Evolutionary conservation across 208 protist genomes (phyloP).

Genomic region (Herpetomonas tarakana): DNA sequence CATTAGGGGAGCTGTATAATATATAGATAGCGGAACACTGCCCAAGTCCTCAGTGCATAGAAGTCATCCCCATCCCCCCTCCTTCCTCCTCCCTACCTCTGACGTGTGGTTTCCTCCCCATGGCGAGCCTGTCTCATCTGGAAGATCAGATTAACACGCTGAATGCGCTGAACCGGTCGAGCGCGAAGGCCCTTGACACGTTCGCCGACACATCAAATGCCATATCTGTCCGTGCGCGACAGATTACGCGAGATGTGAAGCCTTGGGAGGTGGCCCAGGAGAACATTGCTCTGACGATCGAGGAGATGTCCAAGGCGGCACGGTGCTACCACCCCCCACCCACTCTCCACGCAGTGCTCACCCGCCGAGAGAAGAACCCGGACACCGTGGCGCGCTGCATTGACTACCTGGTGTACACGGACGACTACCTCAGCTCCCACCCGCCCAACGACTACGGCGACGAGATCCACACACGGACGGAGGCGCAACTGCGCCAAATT

Average conservation of each 20-base stretch:
- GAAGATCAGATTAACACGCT: slow-evolving; percentile 74
- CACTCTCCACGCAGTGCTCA: slow-evolving; percentile 56
- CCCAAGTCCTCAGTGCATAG: no score
- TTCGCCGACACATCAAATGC: slow-evolving; percentile 80
- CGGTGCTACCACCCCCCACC: slow-evolving; percentile 84
- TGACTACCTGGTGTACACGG: slow-evolving; percentile 86
- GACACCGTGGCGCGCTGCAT: slow-evolving; percentile 65
- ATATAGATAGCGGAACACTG: no score
- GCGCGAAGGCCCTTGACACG: slow-evolving; percentile 68
- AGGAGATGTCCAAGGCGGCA: slow-evolving; percentile 80
- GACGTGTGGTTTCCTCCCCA: slow-evolving; percentile 14
- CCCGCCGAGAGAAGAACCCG: slow-evolving; percentile 47
- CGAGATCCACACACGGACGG: slow-evolving; percentile 43
- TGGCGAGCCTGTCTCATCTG: slow-evolving; percentile 48
- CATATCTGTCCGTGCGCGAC: slow-evolving; percentile 56
- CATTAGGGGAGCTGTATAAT: no score
- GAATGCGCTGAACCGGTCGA: slow-evolving; percentile 58
- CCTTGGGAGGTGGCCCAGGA: slow-evolving; percentile 87
- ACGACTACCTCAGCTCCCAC: slow-evolving; percentile 75
- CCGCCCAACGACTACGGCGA: slow-evolving; percentile 55
- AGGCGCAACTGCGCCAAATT: slow-evolving; percentile 46
- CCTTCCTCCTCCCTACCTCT: slow-evolving; percentile 10
- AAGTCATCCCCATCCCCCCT: no score
- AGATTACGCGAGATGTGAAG: slow-evolving; percentile 72
- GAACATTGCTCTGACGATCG: slow-evolving; percentile 82